Base-by-base conservation (phyloP, 495 filamentous ascomycete species). In the Thermothielavioides terrestris region DNA sequence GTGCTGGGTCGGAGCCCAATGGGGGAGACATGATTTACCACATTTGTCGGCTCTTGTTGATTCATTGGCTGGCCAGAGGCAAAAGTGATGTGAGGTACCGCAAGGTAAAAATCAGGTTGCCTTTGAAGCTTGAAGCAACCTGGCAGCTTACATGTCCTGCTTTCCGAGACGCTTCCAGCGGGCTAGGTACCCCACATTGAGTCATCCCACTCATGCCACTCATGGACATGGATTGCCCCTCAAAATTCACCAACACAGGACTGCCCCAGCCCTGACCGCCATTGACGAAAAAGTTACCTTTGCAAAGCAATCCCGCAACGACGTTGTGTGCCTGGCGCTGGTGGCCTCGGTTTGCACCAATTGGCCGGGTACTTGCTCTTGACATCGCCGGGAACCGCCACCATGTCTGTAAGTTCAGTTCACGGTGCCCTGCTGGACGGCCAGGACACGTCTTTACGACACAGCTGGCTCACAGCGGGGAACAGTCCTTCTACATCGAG, bases 401-500 rank as follows among this genome's bases (percentile, higher is more conserved):
- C n/a, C 35, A 63, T 63, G 60, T 58, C 60, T 54, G 60, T 63
- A 56, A 15, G 60, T 56, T 10, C 12, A 18, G 0, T 18, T 37
- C 17, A 11, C n/a, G 4, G 20, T 41, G 12, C 42, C 23, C n/a
- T 27, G n/a, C 15, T 17, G 18, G 12, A 30, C 8, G 7, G 43
- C 23, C 18, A n/a, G n/a, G n/a, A n/a, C n/a, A 22, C 28, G 21
- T 12, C 8, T 30, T 1, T 6, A 35, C 10, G 7, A 20, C 17
- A 17, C 17, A 5, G 25, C 38, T 46, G 36, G 52, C 55, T 49
- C 21, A 49, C 48, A 6, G 4, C 28, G 34, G 11, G 1, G 9
- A 26, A 20, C 40, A 64, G 58, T 38, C 56, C 17, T 73, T 92
- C 79, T 90, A 84, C 74, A 87, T 92, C 56, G 80, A 86, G 54